Evolutionary conservation across 2,329 filamentous ascomycete species (phyloP).

Genomic region (Fusarium bactridioides): DNA sequence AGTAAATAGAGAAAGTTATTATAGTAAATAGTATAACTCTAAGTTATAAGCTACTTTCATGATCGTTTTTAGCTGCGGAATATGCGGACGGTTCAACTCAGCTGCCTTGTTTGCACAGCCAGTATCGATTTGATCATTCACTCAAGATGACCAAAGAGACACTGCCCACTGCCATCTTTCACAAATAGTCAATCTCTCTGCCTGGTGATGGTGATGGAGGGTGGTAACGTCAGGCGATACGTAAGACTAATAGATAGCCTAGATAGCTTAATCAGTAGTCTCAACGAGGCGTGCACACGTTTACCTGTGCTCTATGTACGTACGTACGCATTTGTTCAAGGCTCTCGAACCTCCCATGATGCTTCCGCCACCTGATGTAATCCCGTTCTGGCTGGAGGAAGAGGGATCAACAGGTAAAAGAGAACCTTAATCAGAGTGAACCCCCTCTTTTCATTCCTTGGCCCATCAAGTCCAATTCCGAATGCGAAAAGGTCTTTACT

Average conservation of each 20-base stretch:
- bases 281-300: not conserved
- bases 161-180: constrained; percentile 5
- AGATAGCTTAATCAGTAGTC: not conserved
- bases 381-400: constrained; percentile 5
- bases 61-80: constrained; percentile 12
- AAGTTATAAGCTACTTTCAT: not conserved
- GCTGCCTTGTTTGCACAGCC: constrained; percentile 17
- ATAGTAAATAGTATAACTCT: no score
- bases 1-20: no score
- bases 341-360: constrained; percentile 16
- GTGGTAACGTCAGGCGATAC: constrained; percentile 14
- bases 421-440: not conserved
- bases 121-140: not conserved
- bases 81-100: not conserved
- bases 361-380: constrained; percentile 40
- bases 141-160: not conserved
- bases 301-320: not conserved
- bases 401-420: constrained; percentile 1
- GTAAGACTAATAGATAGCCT: constrained; percentile 15
- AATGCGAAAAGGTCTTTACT: constrained; percentile 15
- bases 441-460: not conserved
- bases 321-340: not conserved
- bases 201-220: not conserved
- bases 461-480: not conserved
- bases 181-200: not conserved